phyloP scores from a whole-genome alignment of 768 basidiomycete genomes.

The Serendipita sp. region DNA sequence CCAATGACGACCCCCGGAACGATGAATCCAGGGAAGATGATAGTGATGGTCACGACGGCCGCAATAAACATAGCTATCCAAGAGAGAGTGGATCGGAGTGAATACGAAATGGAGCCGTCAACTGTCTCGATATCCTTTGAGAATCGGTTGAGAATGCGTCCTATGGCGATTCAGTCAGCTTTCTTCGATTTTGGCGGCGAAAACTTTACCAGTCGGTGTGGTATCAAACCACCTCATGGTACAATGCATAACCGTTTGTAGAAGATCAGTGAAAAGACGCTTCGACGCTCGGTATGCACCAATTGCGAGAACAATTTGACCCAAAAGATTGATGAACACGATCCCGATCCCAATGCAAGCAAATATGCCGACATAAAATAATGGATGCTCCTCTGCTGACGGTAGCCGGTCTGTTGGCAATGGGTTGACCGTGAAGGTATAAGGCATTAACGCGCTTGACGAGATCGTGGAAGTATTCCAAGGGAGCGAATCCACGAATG shows the following conservation, averaged over 20 bases:
- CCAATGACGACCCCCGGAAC: constrained; percentile 62
- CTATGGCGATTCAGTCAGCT: background rate
- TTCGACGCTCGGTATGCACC: constrained; percentile 35
- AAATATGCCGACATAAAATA: constrained; percentile 15
- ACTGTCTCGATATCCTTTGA: constrained; percentile 18
- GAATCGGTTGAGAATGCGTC: constrained; percentile 17
- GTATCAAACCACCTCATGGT: constrained; percentile 17
- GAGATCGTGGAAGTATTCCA: background rate
- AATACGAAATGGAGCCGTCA: constrained; percentile 5
- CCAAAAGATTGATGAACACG: constrained; percentile 12
- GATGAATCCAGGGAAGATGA: constrained; percentile 75
- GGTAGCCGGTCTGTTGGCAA: constrained; percentile 8
- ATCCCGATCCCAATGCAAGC: constrained; percentile 14
- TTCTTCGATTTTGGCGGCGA: constrained; percentile 1
- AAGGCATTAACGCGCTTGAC: background rate
- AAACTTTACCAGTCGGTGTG: constrained; percentile 12
- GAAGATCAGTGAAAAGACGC: constrained; percentile 14
- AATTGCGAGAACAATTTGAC: constrained; percentile 13
- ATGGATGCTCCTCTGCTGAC: constrained; percentile 15
- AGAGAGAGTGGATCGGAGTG: background rate
- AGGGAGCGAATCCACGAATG: background rate
- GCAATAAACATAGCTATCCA: constrained; percentile 15
- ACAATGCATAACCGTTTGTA: constrained; percentile 13
- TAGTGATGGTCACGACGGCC: constrained; percentile 24
- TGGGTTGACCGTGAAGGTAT: background rate